Conservation (phyloP, 352 stramenopile genomes). For the Plasmopara viticola region DNA sequence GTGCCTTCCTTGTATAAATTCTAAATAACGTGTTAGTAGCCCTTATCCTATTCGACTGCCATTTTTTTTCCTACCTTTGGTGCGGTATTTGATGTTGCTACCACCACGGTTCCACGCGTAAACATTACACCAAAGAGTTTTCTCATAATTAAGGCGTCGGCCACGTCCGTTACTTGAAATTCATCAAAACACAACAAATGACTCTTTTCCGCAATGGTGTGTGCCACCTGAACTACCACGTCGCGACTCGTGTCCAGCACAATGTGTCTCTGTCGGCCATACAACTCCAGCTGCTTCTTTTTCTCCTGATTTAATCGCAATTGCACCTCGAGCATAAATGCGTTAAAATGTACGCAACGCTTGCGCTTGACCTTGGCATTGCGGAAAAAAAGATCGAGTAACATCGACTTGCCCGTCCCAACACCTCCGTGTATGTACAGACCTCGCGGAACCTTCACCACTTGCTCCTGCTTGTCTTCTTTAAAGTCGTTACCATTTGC, state of each 20-base stretch:
- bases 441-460: constrained; percentile 66
- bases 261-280: constrained; percentile 85
- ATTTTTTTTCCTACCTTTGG: constrained; percentile 29
- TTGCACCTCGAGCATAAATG: constrained; percentile 96
- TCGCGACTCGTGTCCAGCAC: constrained; percentile 58
- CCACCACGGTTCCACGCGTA: constrained; percentile 84
- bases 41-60: background rate
- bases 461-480: background rate
- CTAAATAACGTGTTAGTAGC: constrained; percentile 8
- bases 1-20: constrained; percentile 94
- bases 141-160: constrained; percentile 94
- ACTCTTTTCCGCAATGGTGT: constrained; percentile 80
- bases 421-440: constrained; percentile 94
- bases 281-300: constrained; percentile 66
- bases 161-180: constrained; percentile 97
- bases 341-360: constrained; percentile 94
- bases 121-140: constrained; percentile 93
- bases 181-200: constrained; percentile 97
- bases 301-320: constrained; percentile 87
- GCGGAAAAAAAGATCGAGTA: constrained; percentile 94
- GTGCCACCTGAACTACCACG: constrained; percentile 73
- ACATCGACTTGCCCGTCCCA: constrained; percentile 94
- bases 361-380: constrained; percentile 57
- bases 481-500: background rate
- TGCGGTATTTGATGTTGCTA: constrained; percentile 93